Evolutionary conservation across 106 monocot species (phyloP).

Genomic region (Allium fistulosum): DNA sequence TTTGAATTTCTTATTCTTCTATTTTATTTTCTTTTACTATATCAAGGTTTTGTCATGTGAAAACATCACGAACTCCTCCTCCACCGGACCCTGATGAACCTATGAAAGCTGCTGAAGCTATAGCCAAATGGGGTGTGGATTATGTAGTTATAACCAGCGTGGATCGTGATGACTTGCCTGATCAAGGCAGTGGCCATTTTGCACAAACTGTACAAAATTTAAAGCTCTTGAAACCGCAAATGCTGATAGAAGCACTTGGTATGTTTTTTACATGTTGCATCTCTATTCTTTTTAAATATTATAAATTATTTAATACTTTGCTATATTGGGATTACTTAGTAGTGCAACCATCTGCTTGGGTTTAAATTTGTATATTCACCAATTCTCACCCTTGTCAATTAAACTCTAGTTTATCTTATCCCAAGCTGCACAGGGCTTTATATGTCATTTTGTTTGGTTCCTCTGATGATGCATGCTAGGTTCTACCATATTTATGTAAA

Average conservation of each 20-base stretch:
- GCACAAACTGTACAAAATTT: slow-evolving; percentile 68
- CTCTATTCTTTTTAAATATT: background rate
- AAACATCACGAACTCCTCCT: slow-evolving; percentile 72
- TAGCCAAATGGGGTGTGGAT: slow-evolving; percentile 84
- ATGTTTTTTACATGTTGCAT: slow-evolving; percentile 7
- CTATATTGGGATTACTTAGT: too few species aligned
- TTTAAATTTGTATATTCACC: too few species aligned
- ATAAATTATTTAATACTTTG: too few species aligned
- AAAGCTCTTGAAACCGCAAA: slow-evolving; percentile 60
- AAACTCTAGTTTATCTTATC: too few species aligned
- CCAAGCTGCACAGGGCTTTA: too few species aligned
- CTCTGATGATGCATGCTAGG: too few species aligned
- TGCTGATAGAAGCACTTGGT: slow-evolving; percentile 84
- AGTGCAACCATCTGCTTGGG: too few species aligned
- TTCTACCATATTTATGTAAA: too few species aligned
- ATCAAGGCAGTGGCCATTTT: slow-evolving; percentile 88
- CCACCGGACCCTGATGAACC: slow-evolving; percentile 85
- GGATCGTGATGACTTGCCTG: slow-evolving; percentile 78
- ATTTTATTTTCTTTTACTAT: background rate
- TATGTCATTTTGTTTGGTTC: too few species aligned
- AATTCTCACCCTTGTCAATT: too few species aligned
- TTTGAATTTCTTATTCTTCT: background rate
- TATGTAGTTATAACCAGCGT: slow-evolving; percentile 90
- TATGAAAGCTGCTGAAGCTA: slow-evolving; percentile 73
- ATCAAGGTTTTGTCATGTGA: slow-evolving; percentile 82